phyloP scores from a whole-genome alignment of 2,329 filamentous ascomycete genomes.

The Leptographium lundbergii region DNA sequence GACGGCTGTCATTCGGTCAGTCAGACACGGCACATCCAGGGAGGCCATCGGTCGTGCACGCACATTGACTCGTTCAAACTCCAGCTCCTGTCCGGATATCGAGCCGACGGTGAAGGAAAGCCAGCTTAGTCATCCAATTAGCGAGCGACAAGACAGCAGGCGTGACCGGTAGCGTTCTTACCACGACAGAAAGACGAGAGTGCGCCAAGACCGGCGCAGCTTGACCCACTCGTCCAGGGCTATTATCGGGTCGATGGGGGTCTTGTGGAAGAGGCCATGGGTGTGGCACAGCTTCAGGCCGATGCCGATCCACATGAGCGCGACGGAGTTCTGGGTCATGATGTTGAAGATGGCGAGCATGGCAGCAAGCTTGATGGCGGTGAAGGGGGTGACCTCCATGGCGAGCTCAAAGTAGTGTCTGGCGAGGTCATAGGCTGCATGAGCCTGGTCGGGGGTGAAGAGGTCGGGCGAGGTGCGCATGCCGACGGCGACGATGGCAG shows the following conservation, averaged over 20 bases:
- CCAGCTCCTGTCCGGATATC: conserved; percentile 15
- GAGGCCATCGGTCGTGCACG: neutral
- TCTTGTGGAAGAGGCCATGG: conserved; percentile 11
- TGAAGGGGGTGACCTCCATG: conserved; percentile 15
- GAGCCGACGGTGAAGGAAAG: conserved; percentile 19
- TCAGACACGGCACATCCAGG: neutral
- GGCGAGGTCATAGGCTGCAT: conserved; percentile 16
- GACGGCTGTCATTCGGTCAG: conserved; percentile 10
- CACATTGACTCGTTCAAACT: conserved; percentile 12
- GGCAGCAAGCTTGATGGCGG: conserved; percentile 18
- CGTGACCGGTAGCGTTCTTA: neutral
- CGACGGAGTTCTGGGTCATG: conserved; percentile 16
- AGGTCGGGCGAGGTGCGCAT: conserved; percentile 15
- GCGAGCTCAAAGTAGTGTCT: conserved; percentile 16
- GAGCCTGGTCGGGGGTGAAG: conserved; percentile 9
- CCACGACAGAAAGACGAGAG: conserved; percentile 19
- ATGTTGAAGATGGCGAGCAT: conserved; percentile 20
- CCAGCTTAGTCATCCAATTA: conserved; percentile 13
- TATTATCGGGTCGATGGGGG: conserved; percentile 2
- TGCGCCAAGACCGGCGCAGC: conserved; percentile 18
- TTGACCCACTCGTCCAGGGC: conserved; percentile 10
- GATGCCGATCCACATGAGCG: conserved; percentile 17
- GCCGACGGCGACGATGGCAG: conserved; percentile 17
- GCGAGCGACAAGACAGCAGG: neutral
- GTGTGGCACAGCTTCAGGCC: conserved; percentile 16